phyloP scores from a whole-genome alignment of 495 filamentous ascomycete genomes.

The Neurospora africana region DNA sequence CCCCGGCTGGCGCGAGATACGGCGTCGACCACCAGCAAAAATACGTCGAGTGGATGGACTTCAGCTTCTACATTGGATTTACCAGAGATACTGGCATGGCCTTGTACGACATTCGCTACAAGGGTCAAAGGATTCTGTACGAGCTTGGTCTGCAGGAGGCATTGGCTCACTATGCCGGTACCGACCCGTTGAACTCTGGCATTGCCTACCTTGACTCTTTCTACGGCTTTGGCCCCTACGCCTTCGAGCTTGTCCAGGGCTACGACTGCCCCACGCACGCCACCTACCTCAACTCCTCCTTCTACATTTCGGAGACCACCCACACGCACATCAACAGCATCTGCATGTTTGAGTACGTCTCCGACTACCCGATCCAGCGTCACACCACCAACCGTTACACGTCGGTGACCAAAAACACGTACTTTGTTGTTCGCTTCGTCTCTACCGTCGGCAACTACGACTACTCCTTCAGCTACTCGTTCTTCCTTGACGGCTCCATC shows the following conservation, averaged over 20 bases:
- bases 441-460: slow-evolving; percentile 44
- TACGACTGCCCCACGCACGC: slow-evolving; percentile 44
- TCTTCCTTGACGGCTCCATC: slow-evolving; percentile 44
- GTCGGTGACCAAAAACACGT: slow-evolving; percentile 35
- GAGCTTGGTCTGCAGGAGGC: slow-evolving; percentile 47
- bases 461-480: slow-evolving; percentile 25
- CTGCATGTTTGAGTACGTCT: slow-evolving; percentile 40
- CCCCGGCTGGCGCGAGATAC: slow-evolving; percentile 29
- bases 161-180: slow-evolving; percentile 42
- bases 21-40: slow-evolving; percentile 32
- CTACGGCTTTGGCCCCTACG: slow-evolving; percentile 37
- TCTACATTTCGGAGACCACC: slow-evolving; percentile 29
- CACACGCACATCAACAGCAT: slow-evolving; percentile 33
- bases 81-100: slow-evolving; percentile 32
- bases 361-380: slow-evolving; percentile 35
- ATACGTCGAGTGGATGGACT: slow-evolving; percentile 46
- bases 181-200: slow-evolving; percentile 34
- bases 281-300: slow-evolving; percentile 33
- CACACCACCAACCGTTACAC: slow-evolving; percentile 27
- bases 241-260: slow-evolving; percentile 37
- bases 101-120: slow-evolving; percentile 41
- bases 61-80: slow-evolving; percentile 40
- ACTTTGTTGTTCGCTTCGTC: slow-evolving; percentile 33
- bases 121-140: slow-evolving; percentile 44
- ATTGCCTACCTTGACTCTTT: slow-evolving; percentile 35